phyloP scores from a whole-genome alignment of 2,329 filamentous ascomycete genomes.

The Nigrospora osmanthi region DNA sequence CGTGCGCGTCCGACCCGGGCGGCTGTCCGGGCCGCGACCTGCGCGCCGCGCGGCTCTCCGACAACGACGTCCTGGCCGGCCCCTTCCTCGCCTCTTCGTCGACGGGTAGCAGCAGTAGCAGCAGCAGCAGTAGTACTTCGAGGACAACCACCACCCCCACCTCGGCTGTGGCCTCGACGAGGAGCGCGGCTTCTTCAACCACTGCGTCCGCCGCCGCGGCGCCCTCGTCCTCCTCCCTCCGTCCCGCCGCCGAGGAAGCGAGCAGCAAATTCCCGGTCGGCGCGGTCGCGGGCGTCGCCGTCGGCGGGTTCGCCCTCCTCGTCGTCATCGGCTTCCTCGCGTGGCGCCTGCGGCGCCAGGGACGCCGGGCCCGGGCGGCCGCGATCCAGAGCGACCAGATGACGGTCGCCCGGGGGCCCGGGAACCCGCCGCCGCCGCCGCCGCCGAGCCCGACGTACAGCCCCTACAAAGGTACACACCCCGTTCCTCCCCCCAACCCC shows the following conservation, averaged over 20 bases:
- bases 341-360: background rate
- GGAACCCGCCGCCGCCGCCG: too few relatives aligned
- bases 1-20: constrained; percentile 4
- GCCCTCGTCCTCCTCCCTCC: background rate
- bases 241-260: too few relatives aligned
- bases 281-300: background rate
- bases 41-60: background rate
- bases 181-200: background rate
- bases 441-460: background rate
- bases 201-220: background rate
- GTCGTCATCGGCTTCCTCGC: background rate
- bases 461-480: background rate
- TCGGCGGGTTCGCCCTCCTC: background rate
- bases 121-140: too few relatives aligned
- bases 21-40: constrained; percentile 1
- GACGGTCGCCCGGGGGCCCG: background rate
- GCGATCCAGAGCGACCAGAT: too few relatives aligned
- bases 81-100: constrained; percentile 3
- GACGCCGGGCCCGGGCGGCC: background rate
- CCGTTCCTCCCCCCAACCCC: too few relatives aligned
- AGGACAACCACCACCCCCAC: too few relatives aligned
- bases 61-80: constrained; percentile 1
- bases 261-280: background rate
- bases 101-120: too few relatives aligned
- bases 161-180: too few relatives aligned